Base-by-base conservation (phyloP, 441 rosid genomes). In the Aleurites moluccanus region DNA sequence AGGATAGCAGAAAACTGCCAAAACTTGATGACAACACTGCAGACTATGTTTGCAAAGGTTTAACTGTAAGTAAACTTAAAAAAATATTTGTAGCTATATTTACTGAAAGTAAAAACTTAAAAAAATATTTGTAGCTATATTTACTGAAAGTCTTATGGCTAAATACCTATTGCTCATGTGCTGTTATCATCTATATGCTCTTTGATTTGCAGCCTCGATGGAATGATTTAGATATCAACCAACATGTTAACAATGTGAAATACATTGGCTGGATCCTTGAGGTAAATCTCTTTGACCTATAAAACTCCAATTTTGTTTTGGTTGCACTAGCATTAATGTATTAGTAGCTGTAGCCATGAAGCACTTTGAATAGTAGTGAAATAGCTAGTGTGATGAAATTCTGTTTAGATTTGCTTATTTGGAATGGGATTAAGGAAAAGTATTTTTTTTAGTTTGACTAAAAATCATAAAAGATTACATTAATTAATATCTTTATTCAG, bases 171-270 rank as follows among this genome's bases (percentile, higher is more conserved):
- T 71, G 6, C 49, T 38, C 10, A 38, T 23, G 45, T 73, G 30
- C 53, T 74, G 63, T 75, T 52, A n/a, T 47, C 21, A 44, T 23
- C 45, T 30, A 35, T 70, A 9, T 62, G 18, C 66, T 59, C 64
- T 50, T 60, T 69, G 60, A 73, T 75, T 73, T 83, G 81, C 95
- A 96, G 99, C 98, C 99, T 72, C 78, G 92, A 64, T 96, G 99
- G 99, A 88, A 88, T 75, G 99, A 96, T 81, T 74, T 96, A 65
- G 99, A 96, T 88, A 90, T 92, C 79, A 96, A 96, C 86, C 99
- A 96, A 81, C 99, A 96, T 80, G 99, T 94, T 68, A 96, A 96
- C 85, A 96, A 96, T 88, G 99, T 96, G 78, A 96, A 96, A 80
- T 96, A 96, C 88, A 85, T 96, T 20, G 93, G 96, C 70, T 96